A percentile compares a stretch with the other conserved stretches of the same genome.
These are phyloP conservation scores for Pseudocohnilembus persalinus DNA, from an alignment of 169 alveolate species.

Conservation along the genomic window DNA sequence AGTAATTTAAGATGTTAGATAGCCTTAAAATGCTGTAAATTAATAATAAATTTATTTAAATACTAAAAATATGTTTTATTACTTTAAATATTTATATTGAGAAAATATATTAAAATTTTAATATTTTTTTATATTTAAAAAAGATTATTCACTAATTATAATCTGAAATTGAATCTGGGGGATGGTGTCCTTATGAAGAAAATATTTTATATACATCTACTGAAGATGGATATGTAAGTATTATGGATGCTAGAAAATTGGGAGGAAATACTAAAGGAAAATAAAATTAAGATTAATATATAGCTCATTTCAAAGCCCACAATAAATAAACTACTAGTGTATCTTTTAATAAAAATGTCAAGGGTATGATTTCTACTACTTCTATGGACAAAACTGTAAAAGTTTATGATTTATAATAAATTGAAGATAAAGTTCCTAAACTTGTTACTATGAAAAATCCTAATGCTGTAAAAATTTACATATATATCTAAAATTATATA, in stretches of 20 bases:
- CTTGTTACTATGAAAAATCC: constrained; percentile 56
- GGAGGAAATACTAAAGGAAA: no score
- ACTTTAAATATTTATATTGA: constrained; percentile 10
- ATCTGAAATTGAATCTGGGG: constrained; percentile 72
- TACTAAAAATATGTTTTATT: no score
- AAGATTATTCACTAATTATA: constrained; percentile 40
- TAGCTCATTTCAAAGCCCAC: constrained; percentile 65
- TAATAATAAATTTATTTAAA: no score
- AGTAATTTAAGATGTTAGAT: constrained; percentile 67
- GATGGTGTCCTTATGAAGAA: constrained; percentile 77
- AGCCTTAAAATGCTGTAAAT: constrained; percentile 41
- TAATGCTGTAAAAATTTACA: constrained; percentile 51
- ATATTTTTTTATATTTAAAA: neutral
- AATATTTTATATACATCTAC: constrained; percentile 64
- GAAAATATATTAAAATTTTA: constrained; percentile 2
- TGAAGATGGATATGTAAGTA: constrained; percentile 80
- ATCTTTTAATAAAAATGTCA: constrained; percentile 52
- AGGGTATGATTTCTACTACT: constrained; percentile 66
- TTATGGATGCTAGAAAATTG: constrained; percentile 77
- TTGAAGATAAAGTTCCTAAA: constrained; percentile 46
- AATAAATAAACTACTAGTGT: constrained; percentile 70
- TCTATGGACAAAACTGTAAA: constrained; percentile 75
- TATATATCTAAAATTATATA: no score
- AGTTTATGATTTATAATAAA: constrained; percentile 65
- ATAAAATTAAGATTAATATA: constrained; percentile 5